phyloP scores from a whole-genome alignment of 2,329 filamentous ascomycete genomes.

The Mycosphaerelloides madeirae region DNA sequence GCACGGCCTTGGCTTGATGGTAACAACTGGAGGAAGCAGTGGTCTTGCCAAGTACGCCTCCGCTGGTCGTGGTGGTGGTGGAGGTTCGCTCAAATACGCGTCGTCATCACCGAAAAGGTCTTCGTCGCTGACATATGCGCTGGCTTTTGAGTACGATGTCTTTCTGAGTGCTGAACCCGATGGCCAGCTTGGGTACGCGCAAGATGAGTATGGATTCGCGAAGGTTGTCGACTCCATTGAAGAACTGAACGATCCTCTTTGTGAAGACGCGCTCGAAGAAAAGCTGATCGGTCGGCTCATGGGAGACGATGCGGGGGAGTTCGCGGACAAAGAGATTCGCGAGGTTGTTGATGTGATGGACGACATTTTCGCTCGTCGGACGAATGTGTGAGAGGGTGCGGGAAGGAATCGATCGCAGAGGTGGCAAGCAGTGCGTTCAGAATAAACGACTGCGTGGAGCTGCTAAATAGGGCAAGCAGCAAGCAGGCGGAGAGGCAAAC shows the following conservation, averaged over 20 bases:
- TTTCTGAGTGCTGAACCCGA: conserved; percentile 15
- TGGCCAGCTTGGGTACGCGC: conserved; percentile 17
- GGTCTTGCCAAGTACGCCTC: conserved; percentile 31
- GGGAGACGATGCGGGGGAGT: conserved; percentile 4
- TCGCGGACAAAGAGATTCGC: not conserved
- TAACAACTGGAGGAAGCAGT: conserved; percentile 26
- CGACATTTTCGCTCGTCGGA: conserved; percentile 9
- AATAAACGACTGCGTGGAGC: not conserved
- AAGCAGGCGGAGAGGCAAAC: not conserved
- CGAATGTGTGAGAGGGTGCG: not conserved
- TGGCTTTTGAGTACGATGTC: conserved; percentile 20
- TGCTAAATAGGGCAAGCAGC: conserved; percentile 9
- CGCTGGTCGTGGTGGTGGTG: conserved; percentile 31
- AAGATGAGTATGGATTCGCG: conserved; percentile 18
- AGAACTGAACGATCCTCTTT: conserved; percentile 12
- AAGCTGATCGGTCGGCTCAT: conserved; percentile 16
- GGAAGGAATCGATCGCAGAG: not conserved
- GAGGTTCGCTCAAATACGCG: conserved; percentile 30
- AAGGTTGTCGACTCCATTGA: conserved; percentile 7
- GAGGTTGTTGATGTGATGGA: conserved; percentile 4
- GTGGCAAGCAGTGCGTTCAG: conserved; percentile 4
- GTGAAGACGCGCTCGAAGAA: conserved; percentile 13
- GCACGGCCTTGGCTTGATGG: conserved; percentile 17
- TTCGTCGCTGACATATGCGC: conserved; percentile 35
- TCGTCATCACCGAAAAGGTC: conserved; percentile 35